These are phyloP conservation scores for Xylaria sp. DNA, from an alignment of 2,329 filamentous ascomycete genomes.

Conservation along the genomic window DNA sequence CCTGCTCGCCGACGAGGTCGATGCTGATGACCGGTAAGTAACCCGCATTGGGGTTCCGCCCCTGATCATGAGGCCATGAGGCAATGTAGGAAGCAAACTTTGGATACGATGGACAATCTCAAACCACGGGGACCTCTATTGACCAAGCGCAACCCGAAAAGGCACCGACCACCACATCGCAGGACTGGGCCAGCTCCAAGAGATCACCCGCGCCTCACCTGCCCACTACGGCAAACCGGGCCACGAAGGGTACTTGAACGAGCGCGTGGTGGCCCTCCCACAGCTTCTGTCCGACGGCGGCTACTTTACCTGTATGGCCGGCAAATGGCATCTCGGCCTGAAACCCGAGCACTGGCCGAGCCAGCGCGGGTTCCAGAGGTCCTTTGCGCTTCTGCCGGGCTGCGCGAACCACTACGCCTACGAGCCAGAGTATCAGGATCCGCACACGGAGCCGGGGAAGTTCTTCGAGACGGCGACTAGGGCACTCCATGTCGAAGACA, in stretches of 20 bases:
- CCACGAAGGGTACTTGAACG: background rate
- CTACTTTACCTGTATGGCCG: background rate
- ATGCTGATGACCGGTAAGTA: background rate
- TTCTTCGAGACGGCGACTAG: background rate
- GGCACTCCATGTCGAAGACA: background rate
- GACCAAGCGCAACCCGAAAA: background rate
- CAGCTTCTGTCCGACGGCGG: background rate
- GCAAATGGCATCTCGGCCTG: background rate
- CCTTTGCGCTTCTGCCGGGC: constrained; percentile 1
- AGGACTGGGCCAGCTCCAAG: background rate
- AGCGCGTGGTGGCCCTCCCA: background rate
- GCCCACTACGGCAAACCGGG: background rate
- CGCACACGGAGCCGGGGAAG: background rate
- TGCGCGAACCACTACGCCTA: constrained; percentile 1
- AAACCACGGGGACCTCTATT: background rate
- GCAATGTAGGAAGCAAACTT: constrained; percentile 1
- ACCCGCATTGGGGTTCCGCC: background rate
- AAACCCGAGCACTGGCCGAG: constrained; percentile 1
- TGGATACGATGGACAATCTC: background rate
- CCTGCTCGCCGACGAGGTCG: background rate
- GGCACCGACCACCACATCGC: constrained; percentile 1
- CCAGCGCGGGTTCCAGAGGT: background rate
- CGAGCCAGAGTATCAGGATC: background rate
- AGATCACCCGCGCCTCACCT: background rate
- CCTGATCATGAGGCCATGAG: background rate